Evolutionary conservation across 1,139 yeast genomes (phyloP).

Genomic region (Eremothecium cymbalariae): DNA sequence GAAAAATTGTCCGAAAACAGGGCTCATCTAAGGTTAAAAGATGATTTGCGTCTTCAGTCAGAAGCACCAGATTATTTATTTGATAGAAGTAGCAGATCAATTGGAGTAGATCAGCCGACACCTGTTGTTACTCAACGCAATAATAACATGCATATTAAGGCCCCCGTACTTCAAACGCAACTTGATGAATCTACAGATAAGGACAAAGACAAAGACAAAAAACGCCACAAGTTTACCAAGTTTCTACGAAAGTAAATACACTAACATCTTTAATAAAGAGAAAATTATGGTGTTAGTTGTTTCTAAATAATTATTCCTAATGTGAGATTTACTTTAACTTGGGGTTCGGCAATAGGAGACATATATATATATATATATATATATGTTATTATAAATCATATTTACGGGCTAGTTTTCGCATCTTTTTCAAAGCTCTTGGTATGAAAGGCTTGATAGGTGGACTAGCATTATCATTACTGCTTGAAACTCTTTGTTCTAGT

Average conservation of each 20-base stretch:
- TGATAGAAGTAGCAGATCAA: constrained; percentile 11
- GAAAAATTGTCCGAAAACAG: constrained; percentile 31
- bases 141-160: no score
- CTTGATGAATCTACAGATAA: no score
- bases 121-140: no score
- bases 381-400: constrained; percentile 16
- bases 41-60: constrained; percentile 25
- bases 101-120: constrained; percentile 12
- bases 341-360: no score
- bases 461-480: no score
- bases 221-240: constrained; percentile 26
- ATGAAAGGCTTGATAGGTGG: constrained; percentile 10
- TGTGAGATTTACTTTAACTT: no score
- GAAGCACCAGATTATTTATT: constrained; percentile 31
- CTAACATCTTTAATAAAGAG: no score
- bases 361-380: no score
- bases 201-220: constrained; percentile 22
- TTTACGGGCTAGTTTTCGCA: constrained; percentile 23
- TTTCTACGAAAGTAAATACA: constrained; percentile 19
- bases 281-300: no score
- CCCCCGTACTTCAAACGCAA: no score
- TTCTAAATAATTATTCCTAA: no score
- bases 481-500: no score
- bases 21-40: constrained; percentile 25
- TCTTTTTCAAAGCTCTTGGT: constrained; percentile 24